A percentile compares a stretch with the other conserved stretches of the same genome.
Evolutionary conservation across 2,329 filamentous ascomycete genomes (phyloP).

Genomic region (Fusarium subtropicale): DNA sequence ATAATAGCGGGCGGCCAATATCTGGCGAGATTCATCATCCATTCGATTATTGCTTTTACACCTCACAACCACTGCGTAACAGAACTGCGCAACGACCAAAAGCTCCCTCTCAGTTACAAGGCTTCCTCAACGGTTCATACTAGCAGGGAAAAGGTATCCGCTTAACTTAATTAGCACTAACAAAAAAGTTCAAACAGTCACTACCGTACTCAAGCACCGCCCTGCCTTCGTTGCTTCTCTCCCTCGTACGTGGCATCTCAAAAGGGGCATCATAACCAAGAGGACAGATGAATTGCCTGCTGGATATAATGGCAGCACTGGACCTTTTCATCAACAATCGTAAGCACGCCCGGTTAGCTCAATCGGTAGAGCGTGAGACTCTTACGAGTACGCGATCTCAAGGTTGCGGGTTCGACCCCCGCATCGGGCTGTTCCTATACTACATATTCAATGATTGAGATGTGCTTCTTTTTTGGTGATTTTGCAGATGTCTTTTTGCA

Average conservation of each 20-base stretch:
- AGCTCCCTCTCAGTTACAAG: fast-evolving
- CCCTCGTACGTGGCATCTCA: background rate
- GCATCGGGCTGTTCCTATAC: slow-evolving; percentile 49
- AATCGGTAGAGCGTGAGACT: slow-evolving; percentile 74
- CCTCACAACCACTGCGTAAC: too few relatives aligned
- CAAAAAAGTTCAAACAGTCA: too few relatives aligned
- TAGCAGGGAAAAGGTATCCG: background rate
- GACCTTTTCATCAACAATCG: background rate
- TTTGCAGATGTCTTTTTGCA: background rate
- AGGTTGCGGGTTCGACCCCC: slow-evolving; percentile 67
- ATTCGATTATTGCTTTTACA: too few relatives aligned
- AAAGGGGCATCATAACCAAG: background rate
- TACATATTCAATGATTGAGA: slow-evolving; percentile 29
- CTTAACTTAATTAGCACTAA: background rate
- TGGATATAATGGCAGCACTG: background rate
- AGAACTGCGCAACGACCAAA: too few relatives aligned
- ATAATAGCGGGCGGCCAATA: background rate
- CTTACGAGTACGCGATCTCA: slow-evolving; percentile 63
- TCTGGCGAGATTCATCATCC: background rate
- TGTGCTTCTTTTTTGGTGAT: slow-evolving; percentile 2
- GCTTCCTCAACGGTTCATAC: too few relatives aligned
- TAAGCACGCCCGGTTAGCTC: slow-evolving; percentile 56
- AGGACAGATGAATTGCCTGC: fast-evolving
- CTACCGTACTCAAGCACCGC: background rate
- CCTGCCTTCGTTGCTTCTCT: background rate